Evolutionary conservation across 2,329 filamentous ascomycete genomes (phyloP), one percentile per base, ranked within the genome.

Genomic region (Aspergillus pseudoviridinutans): DNA sequence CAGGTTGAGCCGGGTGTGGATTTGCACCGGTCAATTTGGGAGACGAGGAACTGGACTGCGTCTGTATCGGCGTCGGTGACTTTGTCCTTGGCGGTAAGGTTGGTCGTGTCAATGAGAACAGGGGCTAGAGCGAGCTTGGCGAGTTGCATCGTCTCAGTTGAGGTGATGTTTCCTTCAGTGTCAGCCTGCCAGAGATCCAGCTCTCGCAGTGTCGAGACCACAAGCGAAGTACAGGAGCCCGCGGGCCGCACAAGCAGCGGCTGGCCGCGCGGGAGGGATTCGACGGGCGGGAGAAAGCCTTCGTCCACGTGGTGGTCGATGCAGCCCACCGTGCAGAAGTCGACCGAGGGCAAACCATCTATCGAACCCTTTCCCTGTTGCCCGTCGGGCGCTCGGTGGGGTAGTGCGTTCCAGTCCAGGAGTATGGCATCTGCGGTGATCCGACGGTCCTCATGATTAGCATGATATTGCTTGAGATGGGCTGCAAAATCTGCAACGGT

Each of bases 231-330:
- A 67, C 85, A 87, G 59, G 84, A 86, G 1, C 84, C 85, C 12
- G 77, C 76, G 24, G 80, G 82, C 49, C 78, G 74, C 41, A 87
- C 80, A 24, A 84, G 71, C 27, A 80, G 74, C 8, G 82, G 83
- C 41, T 81, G 75, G 3, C 69, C 68, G 0, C 61, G 67, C 0
- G 79, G 78, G 24, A 70, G 38, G 4, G 49, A 32, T 3, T 60
- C 64, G 3, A 75, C 68, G 10, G 67, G 41, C 0, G 81, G 76
- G 2, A 86, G 76, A 55, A 76, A 79, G 14, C 73, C 59, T 64
- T 88, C 85, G 55, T 87, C 84, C 3, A 81, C 78, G 63, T 87
- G 85, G 65, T 88, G 85, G 65, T 88, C 85, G 55, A 88, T 82
- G 49, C 81, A 82, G 4, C 81, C 84, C 3, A 76, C 66, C 2